Conservation (phyloP, 495 filamentous ascomycete species). For the Saxophila tyrrhenica region DNA sequence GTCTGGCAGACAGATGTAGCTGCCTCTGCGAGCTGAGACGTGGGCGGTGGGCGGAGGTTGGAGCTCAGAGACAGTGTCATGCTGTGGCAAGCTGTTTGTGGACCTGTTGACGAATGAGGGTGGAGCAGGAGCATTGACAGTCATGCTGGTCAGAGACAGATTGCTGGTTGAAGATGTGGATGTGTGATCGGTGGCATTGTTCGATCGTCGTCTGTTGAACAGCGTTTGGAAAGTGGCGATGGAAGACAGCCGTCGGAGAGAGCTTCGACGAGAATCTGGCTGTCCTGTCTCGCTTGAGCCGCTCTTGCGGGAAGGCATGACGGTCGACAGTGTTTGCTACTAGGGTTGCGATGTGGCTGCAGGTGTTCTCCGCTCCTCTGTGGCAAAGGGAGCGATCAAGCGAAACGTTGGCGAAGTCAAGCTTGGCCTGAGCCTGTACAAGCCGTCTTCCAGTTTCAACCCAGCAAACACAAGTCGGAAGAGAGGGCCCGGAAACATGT, state of each 20-base stretch:
- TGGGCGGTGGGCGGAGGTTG: conserved; percentile 1
- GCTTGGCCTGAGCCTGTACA: too few relatives aligned
- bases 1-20: conserved; percentile 17
- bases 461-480: too few relatives aligned
- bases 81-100: background rate
- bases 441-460: too few relatives aligned
- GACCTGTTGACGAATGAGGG: background rate
- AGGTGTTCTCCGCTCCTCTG: too few relatives aligned
- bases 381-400: too few relatives aligned
- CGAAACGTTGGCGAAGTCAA: too few relatives aligned
- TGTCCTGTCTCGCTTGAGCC: conserved; percentile 4
- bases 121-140: conserved; percentile 3
- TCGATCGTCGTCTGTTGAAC: conserved; percentile 18
- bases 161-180: conserved; percentile 15
- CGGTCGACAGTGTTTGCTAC: too few relatives aligned
- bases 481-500: background rate
- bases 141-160: conserved; percentile 13
- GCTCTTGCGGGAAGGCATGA: conserved; percentile 15
- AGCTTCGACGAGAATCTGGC: conserved; percentile 9
- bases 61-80: conserved; percentile 4
- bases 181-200: conserved; percentile 8
- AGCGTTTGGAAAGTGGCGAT: conserved; percentile 19
- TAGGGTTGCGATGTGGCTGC: background rate
- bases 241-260: conserved; percentile 15
- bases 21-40: conserved; percentile 4